These are phyloP conservation scores for Anisodus acutangulus DNA, from an alignment of 257 asterid genomes.

Conservation along the genomic window DNA sequence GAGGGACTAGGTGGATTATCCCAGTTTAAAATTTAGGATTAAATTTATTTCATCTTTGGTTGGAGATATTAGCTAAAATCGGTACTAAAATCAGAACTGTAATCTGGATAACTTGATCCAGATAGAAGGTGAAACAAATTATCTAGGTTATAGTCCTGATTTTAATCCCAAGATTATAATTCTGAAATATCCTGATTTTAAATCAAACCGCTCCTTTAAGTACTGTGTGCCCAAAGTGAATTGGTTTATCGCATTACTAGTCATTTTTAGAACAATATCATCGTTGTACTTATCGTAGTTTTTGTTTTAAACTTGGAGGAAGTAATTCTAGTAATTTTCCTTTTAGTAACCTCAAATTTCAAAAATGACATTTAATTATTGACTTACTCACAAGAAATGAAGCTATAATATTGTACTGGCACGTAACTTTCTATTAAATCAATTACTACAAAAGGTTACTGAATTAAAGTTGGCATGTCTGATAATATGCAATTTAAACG, in stretches of 20 bases:
- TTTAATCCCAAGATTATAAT: too few relatives aligned
- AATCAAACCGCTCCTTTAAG: too few relatives aligned
- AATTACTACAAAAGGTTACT: neutral
- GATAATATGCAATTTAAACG: neutral
- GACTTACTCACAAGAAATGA: neutral
- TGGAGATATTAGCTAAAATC: too few relatives aligned
- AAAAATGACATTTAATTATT: slow-evolving; percentile 12
- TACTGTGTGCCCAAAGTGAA: too few relatives aligned
- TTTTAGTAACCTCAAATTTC: neutral
- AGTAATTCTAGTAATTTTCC: neutral
- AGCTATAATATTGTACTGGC: neutral
- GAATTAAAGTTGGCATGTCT: neutral
- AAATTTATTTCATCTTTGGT: too few relatives aligned
- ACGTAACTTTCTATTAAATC: neutral
- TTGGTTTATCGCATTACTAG: neutral
- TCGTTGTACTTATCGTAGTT: neutral
- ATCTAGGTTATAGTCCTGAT: too few relatives aligned
- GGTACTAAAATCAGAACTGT: too few relatives aligned
- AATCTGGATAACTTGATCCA: too few relatives aligned
- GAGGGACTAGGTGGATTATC: too few relatives aligned
- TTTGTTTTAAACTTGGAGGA: slow-evolving; percentile 12
- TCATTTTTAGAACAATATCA: neutral
- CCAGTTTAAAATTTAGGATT: too few relatives aligned
- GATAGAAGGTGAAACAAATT: too few relatives aligned
- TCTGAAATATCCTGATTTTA: too few relatives aligned